Base-by-base conservation (phyloP, 768 basidiomycete genomes). In the Lactarius trivialis region DNA sequence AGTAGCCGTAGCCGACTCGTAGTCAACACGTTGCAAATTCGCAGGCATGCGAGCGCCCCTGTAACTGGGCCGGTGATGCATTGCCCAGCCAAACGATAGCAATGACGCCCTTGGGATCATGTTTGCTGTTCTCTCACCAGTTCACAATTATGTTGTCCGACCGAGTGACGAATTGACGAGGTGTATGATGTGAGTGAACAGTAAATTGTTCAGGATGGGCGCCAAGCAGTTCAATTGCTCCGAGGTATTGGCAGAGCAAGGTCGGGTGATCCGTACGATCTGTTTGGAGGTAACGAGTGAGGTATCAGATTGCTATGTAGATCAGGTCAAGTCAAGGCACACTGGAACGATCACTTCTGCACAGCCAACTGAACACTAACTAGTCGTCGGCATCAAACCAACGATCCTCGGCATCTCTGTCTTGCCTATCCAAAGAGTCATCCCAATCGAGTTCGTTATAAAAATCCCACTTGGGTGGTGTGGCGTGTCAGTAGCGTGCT, bases 371-470 rank as follows among this genome's bases (percentile, higher is more conserved):
- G n/a, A 6, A 51, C 2, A 24, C 17, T 26, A n/a, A n/a, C 63
- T 52, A 65, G 30, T 85, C 83, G 54, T 86, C 85, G 26, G 85
- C 82, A 52, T 88, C 83, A 72, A 91, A 91, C 85, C 89, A 91
- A 24, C 78, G 76, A 33, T 88, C 88, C 71, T 89, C 82, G 12
- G 76, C 78, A 33, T 85, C 84, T 65, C 81, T 73, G 60, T 86
- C 86, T 21, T 83, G 81, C 24, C 64, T 72, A 67, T 88, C 88
- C 73, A 86, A 79, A 43, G 75, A 76, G 59, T 91, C 89, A 68
- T 84, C 82, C 88, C 89, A 91, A 70, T 91, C 89, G 9, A 88
- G 79, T 55, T 71, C 70, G 62, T 87, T 86, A 60, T 91, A 91
- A 66, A 89, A 81, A 34, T 85, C 79, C 5, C 79, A 77, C 89